Percentiles rank a stretch among this genome's conserved stretches.
phyloP scores from a whole-genome alignment of 306 rosid genomes.

The Pyrus betulifolia region DNA sequence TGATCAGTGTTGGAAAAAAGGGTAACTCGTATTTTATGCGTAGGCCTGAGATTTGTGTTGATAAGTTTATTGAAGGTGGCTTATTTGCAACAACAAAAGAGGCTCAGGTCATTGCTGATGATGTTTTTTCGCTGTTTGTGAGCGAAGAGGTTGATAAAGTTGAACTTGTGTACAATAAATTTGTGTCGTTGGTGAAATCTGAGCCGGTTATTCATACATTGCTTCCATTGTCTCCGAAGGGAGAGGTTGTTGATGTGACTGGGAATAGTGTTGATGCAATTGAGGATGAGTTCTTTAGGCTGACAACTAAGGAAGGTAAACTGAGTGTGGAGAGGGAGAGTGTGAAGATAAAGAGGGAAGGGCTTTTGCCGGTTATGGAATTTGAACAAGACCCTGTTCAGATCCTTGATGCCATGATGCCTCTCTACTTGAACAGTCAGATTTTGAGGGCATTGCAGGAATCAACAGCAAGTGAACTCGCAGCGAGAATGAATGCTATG shows the following conservation, averaged over 20 bases:
- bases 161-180: conserved; percentile 58
- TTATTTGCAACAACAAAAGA: conserved; percentile 52
- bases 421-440: conserved; percentile 75
- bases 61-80: conserved; percentile 34
- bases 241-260: conserved; percentile 40
- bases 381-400: conserved; percentile 83
- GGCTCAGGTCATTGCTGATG: conserved; percentile 72
- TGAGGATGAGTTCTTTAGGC: conserved; percentile 66
- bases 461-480: conserved; percentile 74
- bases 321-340: conserved; percentile 46
- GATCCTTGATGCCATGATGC: conserved; percentile 81
- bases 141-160: conserved; percentile 77
- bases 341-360: conserved; percentile 14
- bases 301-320: conserved; percentile 59
- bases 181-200: conserved; percentile 52
- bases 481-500: conserved; percentile 85
- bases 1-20: conserved; percentile 73
- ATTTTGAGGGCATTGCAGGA: conserved; percentile 71
- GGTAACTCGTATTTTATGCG: conserved; percentile 49
- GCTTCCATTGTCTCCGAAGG: conserved; percentile 54
- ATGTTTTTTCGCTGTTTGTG: conserved; percentile 58
- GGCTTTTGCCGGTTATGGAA: conserved; percentile 39
- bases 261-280: conserved; percentile 50
- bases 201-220: conserved; percentile 63
- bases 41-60: conserved; percentile 25